Evolutionary conservation across 257 asterid species (phyloP).

Genomic region (Gentiana macrophylla): DNA sequence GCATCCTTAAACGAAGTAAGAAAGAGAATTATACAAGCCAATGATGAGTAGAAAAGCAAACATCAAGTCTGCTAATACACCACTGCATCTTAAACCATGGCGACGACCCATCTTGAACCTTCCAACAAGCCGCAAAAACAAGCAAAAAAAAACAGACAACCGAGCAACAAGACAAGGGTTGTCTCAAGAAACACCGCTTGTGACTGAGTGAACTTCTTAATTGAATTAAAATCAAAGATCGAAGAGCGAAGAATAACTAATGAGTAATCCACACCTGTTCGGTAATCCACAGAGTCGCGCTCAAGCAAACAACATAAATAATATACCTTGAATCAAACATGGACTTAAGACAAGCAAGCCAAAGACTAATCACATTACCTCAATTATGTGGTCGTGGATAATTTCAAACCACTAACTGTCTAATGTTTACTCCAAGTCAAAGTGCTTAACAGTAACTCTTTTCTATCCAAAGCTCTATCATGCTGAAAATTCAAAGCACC

Average conservation of each 20-base stretch:
- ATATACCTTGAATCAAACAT: too few species aligned
- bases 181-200: constrained; percentile 93
- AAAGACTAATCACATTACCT: too few species aligned
- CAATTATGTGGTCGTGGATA: too few species aligned
- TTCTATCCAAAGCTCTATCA: too few species aligned
- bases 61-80: constrained; percentile 90
- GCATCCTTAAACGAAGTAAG: too few species aligned
- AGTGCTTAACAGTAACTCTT: too few species aligned
- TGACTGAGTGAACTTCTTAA: constrained; percentile 70
- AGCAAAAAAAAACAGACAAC: constrained; percentile 65
- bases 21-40: constrained; percentile 43
- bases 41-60: constrained; percentile 72
- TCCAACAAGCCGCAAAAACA: constrained; percentile 35
- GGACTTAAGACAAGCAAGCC: too few species aligned
- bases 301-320: too few species aligned
- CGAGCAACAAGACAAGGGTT: constrained; percentile 46
- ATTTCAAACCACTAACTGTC: too few species aligned
- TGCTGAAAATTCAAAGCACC: too few species aligned
- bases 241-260: constrained; percentile 41
- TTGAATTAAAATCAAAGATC: constrained; percentile 63
- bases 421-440: too few species aligned
- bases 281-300: constrained; percentile 23
- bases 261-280: constrained; percentile 62
- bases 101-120: constrained; percentile 58
- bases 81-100: constrained; percentile 75